Base-by-base conservation (phyloP, 1,284 basidiomycete species). In the Peniophora sp. region DNA sequence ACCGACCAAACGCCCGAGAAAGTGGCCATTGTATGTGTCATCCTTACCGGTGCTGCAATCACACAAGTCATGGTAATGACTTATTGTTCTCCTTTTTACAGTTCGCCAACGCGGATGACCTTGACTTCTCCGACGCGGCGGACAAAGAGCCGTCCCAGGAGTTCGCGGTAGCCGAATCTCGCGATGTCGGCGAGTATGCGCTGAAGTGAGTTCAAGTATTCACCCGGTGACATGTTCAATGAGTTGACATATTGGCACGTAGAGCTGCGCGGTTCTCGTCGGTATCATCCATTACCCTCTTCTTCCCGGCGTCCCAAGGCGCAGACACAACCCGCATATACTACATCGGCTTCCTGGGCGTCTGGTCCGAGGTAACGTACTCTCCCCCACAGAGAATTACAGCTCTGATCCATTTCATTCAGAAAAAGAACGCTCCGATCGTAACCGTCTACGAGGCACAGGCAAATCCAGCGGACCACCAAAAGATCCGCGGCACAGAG, bases 211-310 rank as follows among this genome's bases (percentile, higher is more conserved):
- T 41, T 5, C 63, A 61, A 41, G 2, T 54, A 49, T 3, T 41
- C 37, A 53, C 39, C 17, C 42, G 23, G 44, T 36, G 15, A n/a
- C 32, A 36, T 45, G 10, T 15, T 20, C 18, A 47, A 17, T 43
- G 0, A 8, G 11, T 15, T 27, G 3, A n/a, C 12, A 34, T 22
- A 9, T 18, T 46, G n/a, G 18, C 23, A n/a, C 32, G 12, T 51
- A 89, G 89, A 65, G 74, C 83, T 1, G 80, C 85, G 10, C 90
- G 88, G 61, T 92, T 91, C 62, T 78, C 82, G 14, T 88, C 84
- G 52, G 64, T 87, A 2, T 83, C 83, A 9, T 83, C 79, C 2
- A 60, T 92, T 18, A 85, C 87, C 0, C 59, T 92, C 3, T 90
- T 87, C 63, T 79, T 92, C 56, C 86, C 88, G 3, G 72, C 74